A percentile compares a stretch with the other conserved stretches of the same genome.
These are phyloP conservation scores for Paramecium caudatum DNA, from an alignment of 73 alveolate species.

Conservation along the genomic window DNA sequence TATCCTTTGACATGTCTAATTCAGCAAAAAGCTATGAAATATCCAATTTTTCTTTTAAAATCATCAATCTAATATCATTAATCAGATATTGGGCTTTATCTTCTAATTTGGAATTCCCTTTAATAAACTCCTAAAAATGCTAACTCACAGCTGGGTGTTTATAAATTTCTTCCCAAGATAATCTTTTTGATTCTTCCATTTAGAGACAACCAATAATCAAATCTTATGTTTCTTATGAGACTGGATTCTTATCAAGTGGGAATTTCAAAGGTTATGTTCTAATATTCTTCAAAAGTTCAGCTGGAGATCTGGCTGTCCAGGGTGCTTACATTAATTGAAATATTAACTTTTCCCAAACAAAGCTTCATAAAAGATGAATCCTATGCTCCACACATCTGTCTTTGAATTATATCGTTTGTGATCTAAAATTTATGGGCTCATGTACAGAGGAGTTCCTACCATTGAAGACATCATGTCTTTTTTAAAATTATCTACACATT, in stretches of 20 bases:
- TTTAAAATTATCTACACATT: conserved; percentile 73
- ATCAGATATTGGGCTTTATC: conserved; percentile 73
- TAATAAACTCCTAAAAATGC: conserved; percentile 32
- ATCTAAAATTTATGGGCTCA: conserved; percentile 94
- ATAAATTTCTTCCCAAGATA: conserved; percentile 73
- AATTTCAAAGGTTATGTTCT: conserved; percentile 43
- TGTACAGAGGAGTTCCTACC: conserved; percentile 87
- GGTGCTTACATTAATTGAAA: neutral
- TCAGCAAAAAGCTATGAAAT: conserved; percentile 54
- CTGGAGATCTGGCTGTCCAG: conserved; percentile 68
- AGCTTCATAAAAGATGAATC: conserved; percentile 94
- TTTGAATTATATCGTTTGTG: conserved; percentile 90
- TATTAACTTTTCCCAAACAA: conserved; percentile 67
- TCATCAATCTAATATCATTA: conserved; percentile 73
- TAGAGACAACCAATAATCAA: conserved; percentile 69
- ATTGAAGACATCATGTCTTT: conserved; percentile 68
- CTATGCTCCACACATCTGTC: conserved; percentile 97
- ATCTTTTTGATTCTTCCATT: conserved; percentile 71
- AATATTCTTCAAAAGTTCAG: conserved; percentile 44
- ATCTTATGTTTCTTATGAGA: conserved; percentile 62
- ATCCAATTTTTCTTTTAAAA: conserved; percentile 66
- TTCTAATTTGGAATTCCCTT: conserved; percentile 64
- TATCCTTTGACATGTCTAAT: conserved; percentile 75
- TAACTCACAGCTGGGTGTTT: conserved; percentile 69
- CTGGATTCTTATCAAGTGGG: neutral